Base-by-base conservation (phyloP, 2,329 filamentous ascomycete species). In the Colletotrichum lupini region DNA sequence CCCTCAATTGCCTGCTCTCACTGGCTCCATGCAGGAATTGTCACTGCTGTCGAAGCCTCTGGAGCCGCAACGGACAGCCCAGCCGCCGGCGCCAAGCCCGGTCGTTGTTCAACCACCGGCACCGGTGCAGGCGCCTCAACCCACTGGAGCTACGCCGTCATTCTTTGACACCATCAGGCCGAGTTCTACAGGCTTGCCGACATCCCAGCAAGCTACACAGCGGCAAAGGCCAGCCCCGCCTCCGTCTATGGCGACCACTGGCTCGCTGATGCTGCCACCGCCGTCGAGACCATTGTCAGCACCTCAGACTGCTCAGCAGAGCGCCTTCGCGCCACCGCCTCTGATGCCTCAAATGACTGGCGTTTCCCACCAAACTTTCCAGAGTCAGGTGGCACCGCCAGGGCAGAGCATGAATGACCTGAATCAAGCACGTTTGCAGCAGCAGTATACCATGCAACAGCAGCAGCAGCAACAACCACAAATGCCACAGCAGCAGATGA, bases 321-420 rank as follows among this genome's bases (percentile, higher is more conserved):
- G 89, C 81, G 88, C 87, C 5, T 97, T 97, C 81, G 89, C 89
- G 8, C 90, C 93, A 22, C 91, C 94, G 62, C 92, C 94, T 19
- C 83, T 98, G 76, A 92, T 95, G 80, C 92, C 95, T 65, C 96
- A 98, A 80, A 90, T 95, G 82, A 98, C 97, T 5, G 95, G 96
- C 9, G 87, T 78, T 24, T 70, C 89, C 67, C 74, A 83, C 76
- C 72, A 68, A 16, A 24, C 56, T n/a, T 74, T 72, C 32, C 90
- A 91, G 78, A 85, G 85, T 12, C 91, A 91, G 75, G 86, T 94
- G 68, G 92, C 93, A 32, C 90, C 92, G 35, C 89, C 90, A 3
- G 94, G 95, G 14, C 94, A 96, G 81, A 96, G 92, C 80, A 81
- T 97, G 77, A 89, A 91, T 77, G 94, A 96, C 58, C 85, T 97